These are phyloP conservation scores for Collybia mongolica DNA, from an alignment of 768 basidiomycete species.

Conservation along the genomic window DNA sequence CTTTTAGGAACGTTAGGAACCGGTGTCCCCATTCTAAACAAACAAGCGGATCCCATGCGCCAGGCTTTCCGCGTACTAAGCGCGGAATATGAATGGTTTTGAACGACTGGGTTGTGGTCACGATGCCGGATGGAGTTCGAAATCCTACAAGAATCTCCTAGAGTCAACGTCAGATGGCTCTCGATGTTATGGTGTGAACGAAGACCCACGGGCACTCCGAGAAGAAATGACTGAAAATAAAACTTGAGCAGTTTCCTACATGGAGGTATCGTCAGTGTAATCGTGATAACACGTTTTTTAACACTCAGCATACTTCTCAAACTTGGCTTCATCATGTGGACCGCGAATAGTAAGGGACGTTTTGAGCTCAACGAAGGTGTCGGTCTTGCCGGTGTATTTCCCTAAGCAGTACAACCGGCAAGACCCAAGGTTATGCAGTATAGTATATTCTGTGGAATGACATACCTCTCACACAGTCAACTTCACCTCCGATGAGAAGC, in stretches of 20 bases:
- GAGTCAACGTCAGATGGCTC: background rate
- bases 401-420: slow-evolving; percentile 34
- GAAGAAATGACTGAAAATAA: slow-evolving; percentile 88
- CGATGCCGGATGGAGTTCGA: slow-evolving; percentile 70
- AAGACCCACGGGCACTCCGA: slow-evolving; percentile 79
- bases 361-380: slow-evolving; percentile 83
- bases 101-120: slow-evolving; percentile 68
- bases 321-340: slow-evolving; percentile 61
- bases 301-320: slow-evolving; percentile 82
- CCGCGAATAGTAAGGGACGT: slow-evolving; percentile 75
- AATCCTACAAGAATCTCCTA: slow-evolving; percentile 89
- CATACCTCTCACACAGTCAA: slow-evolving; percentile 83
- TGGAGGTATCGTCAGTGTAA: slow-evolving; percentile 5
- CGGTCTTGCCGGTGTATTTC: slow-evolving; percentile 56
- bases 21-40: slow-evolving; percentile 74
- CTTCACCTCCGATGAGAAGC: slow-evolving; percentile 84
- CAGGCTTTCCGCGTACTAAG: slow-evolving; percentile 69
- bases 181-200: background rate
- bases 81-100: slow-evolving; percentile 80
- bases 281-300: background rate
- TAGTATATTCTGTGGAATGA: slow-evolving; percentile 3
- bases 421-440: background rate
- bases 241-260: slow-evolving; percentile 86
- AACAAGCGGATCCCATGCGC: slow-evolving; percentile 73
- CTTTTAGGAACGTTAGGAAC: slow-evolving; percentile 57